Conservation (phyloP, 1,284 basidiomycete genomes). For the Boletus sp. region DNA sequence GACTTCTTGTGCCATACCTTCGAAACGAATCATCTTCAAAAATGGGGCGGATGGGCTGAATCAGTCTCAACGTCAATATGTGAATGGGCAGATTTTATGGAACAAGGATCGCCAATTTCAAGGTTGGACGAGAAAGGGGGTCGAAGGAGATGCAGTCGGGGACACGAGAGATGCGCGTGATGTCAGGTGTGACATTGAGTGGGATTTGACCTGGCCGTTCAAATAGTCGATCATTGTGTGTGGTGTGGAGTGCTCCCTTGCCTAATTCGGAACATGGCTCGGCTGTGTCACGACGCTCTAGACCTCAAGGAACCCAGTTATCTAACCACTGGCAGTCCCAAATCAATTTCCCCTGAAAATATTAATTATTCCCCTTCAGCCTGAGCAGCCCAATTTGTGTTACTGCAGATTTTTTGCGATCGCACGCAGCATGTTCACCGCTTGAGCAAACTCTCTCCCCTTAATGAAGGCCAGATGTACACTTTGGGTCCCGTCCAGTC, state of each 20-base stretch:
- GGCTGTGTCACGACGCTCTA: slow-evolving; percentile 22
- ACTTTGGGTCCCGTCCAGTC: not conserved
- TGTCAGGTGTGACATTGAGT: slow-evolving; percentile 17
- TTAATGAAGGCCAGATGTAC: not conserved
- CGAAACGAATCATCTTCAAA: slow-evolving; percentile 64
- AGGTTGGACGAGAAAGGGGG: not conserved
- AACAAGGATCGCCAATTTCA: no score
- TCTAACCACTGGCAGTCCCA: not conserved
- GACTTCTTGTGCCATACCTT: slow-evolving; percentile 61
- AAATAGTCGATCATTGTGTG: slow-evolving; percentile 32
- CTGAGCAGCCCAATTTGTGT: not conserved
- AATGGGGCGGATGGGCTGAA: slow-evolving; percentile 1
- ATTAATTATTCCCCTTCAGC: not conserved
- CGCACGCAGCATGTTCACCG: not conserved
- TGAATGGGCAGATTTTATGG: no score
- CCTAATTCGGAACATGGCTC: slow-evolving; percentile 25
- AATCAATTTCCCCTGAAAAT: slow-evolving; percentile 4
- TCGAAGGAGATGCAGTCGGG: not conserved
- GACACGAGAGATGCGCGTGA: slow-evolving; percentile 5
- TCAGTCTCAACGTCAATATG: not conserved
- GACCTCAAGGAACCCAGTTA: slow-evolving; percentile 3
- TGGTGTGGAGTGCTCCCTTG: slow-evolving; percentile 19
- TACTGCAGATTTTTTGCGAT: not conserved
- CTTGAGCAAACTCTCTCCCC: not conserved
- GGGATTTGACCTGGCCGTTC: slow-evolving; percentile 12